These are phyloP conservation scores for Pseudogymnoascus sp. DNA, from an alignment of 2,329 filamentous ascomycete species.

Conservation along the genomic window DNA sequence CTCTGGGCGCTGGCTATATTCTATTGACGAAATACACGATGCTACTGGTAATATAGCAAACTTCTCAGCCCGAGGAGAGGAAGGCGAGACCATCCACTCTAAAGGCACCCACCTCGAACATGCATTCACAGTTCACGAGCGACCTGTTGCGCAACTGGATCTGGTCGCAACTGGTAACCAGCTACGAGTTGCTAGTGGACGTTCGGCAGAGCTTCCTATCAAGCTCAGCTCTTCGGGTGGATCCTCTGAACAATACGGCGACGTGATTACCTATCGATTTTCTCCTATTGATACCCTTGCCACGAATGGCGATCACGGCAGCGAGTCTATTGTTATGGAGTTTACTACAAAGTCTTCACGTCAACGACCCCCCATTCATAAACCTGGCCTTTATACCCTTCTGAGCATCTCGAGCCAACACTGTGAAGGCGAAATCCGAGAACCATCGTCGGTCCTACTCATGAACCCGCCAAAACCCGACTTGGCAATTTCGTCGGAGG, in stretches of 20 bases:
- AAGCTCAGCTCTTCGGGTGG: conserved; percentile 58
- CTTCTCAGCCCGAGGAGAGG: conserved; percentile 61
- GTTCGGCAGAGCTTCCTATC: conserved; percentile 61
- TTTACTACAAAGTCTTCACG: conserved; percentile 54
- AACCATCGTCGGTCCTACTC: conserved; percentile 88
- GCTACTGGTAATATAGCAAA: conserved; percentile 79
- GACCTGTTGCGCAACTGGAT: conserved; percentile 63
- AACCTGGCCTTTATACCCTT: conserved; percentile 80
- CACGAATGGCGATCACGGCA: conserved; percentile 62
- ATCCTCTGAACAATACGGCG: conserved; percentile 52
- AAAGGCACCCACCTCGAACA: conserved; percentile 62
- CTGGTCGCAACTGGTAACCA: conserved; percentile 75
- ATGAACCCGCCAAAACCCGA: conserved; percentile 86
- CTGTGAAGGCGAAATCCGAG: conserved; percentile 81
- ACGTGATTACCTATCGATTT: conserved; percentile 75
- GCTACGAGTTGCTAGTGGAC: conserved; percentile 74
- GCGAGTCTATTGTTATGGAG: conserved; percentile 49
- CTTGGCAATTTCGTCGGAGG: conserved; percentile 64
- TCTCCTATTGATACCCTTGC: conserved; percentile 65
- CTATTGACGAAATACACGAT: conserved; percentile 86
- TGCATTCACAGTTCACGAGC: conserved; percentile 77
- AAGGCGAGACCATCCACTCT: conserved; percentile 53
- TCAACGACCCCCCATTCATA: conserved; percentile 61
- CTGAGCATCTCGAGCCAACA: conserved; percentile 71
- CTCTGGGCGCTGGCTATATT: conserved; percentile 79